Evolutionary conservation across 2,329 filamentous ascomycete species (phyloP).

Genomic region (Aureobasidium lini): DNA sequence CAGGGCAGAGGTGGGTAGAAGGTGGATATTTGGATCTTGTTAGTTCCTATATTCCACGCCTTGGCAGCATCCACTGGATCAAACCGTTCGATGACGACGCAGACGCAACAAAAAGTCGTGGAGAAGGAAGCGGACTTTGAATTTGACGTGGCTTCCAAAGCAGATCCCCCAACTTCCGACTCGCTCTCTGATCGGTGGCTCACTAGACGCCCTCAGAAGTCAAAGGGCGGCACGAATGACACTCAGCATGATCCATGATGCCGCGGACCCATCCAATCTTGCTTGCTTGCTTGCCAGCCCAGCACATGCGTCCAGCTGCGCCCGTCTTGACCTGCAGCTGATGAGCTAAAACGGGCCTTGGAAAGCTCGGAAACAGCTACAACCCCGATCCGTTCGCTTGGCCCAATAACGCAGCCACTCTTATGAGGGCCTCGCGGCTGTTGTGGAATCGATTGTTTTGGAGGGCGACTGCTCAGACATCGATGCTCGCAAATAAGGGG

Average conservation of each 20-base stretch:
- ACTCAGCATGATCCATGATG: neutral
- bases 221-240: neutral
- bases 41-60: neutral
- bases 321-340: constrained; percentile 4
- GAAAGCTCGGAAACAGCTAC: neutral
- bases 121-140: neutral
- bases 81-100: constrained; percentile 8
- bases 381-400: constrained; percentile 1
- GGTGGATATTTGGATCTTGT: neutral
- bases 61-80: neutral
- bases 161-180: constrained; percentile 1
- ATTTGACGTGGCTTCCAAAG: neutral
- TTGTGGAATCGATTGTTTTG: neutral
- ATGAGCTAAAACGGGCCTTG: neutral
- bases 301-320: constrained; percentile 2
- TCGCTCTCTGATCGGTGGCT: neutral
- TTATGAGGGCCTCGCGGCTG: constrained; percentile 2
- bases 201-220: neutral
- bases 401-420: constrained; percentile 8
- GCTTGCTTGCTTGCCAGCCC: neutral
- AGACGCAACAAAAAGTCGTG: neutral
- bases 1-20: neutral
- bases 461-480: neutral
- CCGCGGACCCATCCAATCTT: neutral
- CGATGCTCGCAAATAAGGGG: neutral